Evolutionary conservation across 371 early-diverging fungal species (phyloP).

Genomic region (Funneliformis caledonium): DNA sequence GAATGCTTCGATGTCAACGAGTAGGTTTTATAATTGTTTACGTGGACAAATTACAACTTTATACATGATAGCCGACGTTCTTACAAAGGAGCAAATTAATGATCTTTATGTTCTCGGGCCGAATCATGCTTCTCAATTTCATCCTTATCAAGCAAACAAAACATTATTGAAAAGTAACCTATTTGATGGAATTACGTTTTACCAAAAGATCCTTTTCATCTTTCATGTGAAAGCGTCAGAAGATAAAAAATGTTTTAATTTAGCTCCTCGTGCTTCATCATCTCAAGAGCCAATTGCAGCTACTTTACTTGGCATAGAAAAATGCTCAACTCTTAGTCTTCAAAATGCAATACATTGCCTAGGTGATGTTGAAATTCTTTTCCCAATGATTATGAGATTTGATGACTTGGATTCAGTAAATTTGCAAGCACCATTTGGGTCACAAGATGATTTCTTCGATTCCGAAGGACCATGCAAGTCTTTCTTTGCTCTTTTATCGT

Average conservation of each 20-base stretch:
- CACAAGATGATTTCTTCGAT: slow-evolving; percentile 42
- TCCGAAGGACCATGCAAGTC: slow-evolving; percentile 39
- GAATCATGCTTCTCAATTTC: slow-evolving; percentile 47
- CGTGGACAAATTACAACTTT: slow-evolving; percentile 42
- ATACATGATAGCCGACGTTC: slow-evolving; percentile 22
- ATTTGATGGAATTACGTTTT: slow-evolving; percentile 14
- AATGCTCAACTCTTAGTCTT: slow-evolving; percentile 55
- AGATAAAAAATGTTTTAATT: slow-evolving; percentile 49
- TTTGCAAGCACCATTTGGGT: slow-evolving; percentile 41
- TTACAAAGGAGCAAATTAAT: slow-evolving; percentile 34
- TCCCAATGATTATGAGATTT: slow-evolving; percentile 54
- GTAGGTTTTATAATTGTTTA: slow-evolving; percentile 33
- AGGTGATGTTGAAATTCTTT: slow-evolving; percentile 57
- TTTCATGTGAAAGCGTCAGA: slow-evolving; percentile 46
- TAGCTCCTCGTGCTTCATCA: slow-evolving; percentile 35
- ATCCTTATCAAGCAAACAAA: slow-evolving; percentile 40
- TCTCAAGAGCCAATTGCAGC: slow-evolving; percentile 39
- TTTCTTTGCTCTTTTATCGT: slow-evolving; percentile 50
- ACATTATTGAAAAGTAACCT: neutral
- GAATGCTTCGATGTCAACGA: slow-evolving; percentile 3
- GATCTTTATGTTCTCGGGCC: slow-evolving; percentile 35
- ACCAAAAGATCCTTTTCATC: slow-evolving; percentile 39
- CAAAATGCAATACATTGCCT: slow-evolving; percentile 55
- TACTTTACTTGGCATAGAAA: slow-evolving; percentile 42
- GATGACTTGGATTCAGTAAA: slow-evolving; percentile 42